Base-by-base conservation (phyloP, 345 rosid species). In the Eucalyptus marginata region DNA sequence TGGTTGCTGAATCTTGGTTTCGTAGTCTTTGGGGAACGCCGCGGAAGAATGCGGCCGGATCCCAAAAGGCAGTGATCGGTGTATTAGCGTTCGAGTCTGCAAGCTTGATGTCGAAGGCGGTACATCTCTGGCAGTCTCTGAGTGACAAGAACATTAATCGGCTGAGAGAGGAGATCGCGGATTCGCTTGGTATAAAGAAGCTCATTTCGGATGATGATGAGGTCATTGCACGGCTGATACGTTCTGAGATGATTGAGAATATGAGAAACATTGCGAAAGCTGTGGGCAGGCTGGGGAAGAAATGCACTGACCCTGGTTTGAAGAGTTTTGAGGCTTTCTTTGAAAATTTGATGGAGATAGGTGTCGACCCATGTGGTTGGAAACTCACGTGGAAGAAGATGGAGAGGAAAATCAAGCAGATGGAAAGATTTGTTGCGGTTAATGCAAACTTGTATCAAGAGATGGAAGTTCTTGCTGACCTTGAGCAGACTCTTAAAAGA, bases 1-100 rank as follows among this genome's bases (percentile, higher is more conserved):
- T 95, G 98, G 98, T 95, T 80, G 96, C 94, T 3, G 99, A 95
- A 88, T 94, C 96, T 59, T 98, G 99, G 99, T 95, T 98, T 91
- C 99, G 96, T 87, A 91, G 91, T 90, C 90, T 97, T 68, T 97
- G 95, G 99, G 96, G 91, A 90, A 90, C 92, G 24, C 92, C 97
- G 12, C 93, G 94, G 91, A 98, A 92, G 92, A 94, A 89, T 86
- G 93, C 95, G 10, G 92, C 93, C 5, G 92, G 92, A 88, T 90
- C 93, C 46, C 95, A 93, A 90, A 97, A 97, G 90, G 94, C 59
- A 46, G 91, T 93, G 59, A 92, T 98, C 27, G 99, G 96, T 25
- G 98, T 98, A 68, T 90, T 97, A 90, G 98, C 99, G 3, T 96
- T 96, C 76, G 99, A 98, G 94, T 94, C 95, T 91, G 96, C 99